phyloP scores from a whole-genome alignment of 1,284 basidiomycete species.

The Leccinum griseonigrum region DNA sequence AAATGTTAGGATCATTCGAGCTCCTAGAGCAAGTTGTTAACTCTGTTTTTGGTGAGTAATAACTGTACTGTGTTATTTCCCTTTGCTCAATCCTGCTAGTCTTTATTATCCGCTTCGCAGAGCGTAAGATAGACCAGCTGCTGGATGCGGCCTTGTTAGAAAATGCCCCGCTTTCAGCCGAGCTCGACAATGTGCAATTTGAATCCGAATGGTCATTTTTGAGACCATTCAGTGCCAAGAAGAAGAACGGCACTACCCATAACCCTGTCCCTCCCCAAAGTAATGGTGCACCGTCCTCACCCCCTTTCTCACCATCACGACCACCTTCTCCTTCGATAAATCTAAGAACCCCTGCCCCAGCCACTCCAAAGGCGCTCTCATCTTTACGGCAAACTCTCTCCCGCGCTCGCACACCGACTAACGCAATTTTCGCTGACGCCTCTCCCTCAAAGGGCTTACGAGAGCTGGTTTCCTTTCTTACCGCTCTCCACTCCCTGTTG shows the following conservation, averaged over 20 bases:
- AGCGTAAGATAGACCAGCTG: slow-evolving; percentile 84
- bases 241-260: slow-evolving; percentile 47
- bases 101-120: slow-evolving; percentile 92
- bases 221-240: slow-evolving; percentile 69
- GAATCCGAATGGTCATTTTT: slow-evolving; percentile 96
- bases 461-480: slow-evolving; percentile 79
- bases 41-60: slow-evolving; percentile 81
- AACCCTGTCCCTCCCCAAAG: slow-evolving; percentile 36
- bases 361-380: slow-evolving; percentile 53
- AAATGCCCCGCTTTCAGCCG: slow-evolving; percentile 74
- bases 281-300: slow-evolving; percentile 34
- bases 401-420: slow-evolving; percentile 46
- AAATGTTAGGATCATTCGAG: slow-evolving; percentile 76
- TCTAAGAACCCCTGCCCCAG: slow-evolving; percentile 36
- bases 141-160: slow-evolving; percentile 86
- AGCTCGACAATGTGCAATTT: slow-evolving; percentile 84
- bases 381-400: slow-evolving; percentile 63
- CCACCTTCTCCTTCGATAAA: slow-evolving; percentile 48
- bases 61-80: not conserved
- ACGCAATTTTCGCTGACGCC: slow-evolving; percentile 51
- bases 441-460: slow-evolving; percentile 51
- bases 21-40: slow-evolving; percentile 88
- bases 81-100: slow-evolving; percentile 47
- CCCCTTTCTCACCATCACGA: slow-evolving; percentile 44
- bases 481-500: slow-evolving; percentile 84